Conservation (phyloP, 1,139 yeast species). For the Scheffersomyces parashehatae region DNA sequence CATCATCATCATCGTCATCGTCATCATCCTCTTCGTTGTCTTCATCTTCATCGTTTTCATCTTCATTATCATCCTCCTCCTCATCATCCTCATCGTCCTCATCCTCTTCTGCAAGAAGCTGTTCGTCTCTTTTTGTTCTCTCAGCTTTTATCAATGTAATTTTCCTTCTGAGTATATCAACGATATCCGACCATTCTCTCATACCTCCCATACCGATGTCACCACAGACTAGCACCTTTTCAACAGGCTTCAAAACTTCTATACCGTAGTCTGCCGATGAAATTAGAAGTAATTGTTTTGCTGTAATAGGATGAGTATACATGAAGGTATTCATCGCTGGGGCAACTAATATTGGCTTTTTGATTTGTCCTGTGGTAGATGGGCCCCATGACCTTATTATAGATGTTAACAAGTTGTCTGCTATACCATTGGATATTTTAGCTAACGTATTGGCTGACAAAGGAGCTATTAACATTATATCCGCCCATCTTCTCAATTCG, state of each 20-base stretch:
- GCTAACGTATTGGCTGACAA: slow-evolving; percentile 92
- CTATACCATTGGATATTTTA: slow-evolving; percentile 84
- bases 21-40: slow-evolving; percentile 36
- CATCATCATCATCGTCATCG: slow-evolving; percentile 36
- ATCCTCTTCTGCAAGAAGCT: slow-evolving; percentile 18
- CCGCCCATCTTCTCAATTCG: slow-evolving; percentile 94
- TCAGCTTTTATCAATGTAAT: slow-evolving; percentile 37
- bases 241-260: slow-evolving; percentile 87
- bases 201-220: slow-evolving; percentile 98
- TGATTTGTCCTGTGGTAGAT: slow-evolving; percentile 18
- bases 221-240: slow-evolving; percentile 90
- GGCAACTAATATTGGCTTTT: slow-evolving; percentile 81
- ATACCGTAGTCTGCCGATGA: slow-evolving; percentile 49
- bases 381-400: slow-evolving; percentile 94
- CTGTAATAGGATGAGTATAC: slow-evolving; percentile 93
- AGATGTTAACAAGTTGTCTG: slow-evolving; percentile 84
- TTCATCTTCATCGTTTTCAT: slow-evolving; percentile 32
- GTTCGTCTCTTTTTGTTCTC: slow-evolving; percentile 21
- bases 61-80: slow-evolving; percentile 22
- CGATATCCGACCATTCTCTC: slow-evolving; percentile 96
- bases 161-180: slow-evolving; percentile 68
- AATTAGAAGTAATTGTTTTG: slow-evolving; percentile 69
- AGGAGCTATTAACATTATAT: slow-evolving; percentile 86
- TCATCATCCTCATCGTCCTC: slow-evolving; percentile 26
- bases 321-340: slow-evolving; percentile 98